phyloP scores from a whole-genome alignment of 1,139 yeast species.

The Chernovozyma aurita region DNA sequence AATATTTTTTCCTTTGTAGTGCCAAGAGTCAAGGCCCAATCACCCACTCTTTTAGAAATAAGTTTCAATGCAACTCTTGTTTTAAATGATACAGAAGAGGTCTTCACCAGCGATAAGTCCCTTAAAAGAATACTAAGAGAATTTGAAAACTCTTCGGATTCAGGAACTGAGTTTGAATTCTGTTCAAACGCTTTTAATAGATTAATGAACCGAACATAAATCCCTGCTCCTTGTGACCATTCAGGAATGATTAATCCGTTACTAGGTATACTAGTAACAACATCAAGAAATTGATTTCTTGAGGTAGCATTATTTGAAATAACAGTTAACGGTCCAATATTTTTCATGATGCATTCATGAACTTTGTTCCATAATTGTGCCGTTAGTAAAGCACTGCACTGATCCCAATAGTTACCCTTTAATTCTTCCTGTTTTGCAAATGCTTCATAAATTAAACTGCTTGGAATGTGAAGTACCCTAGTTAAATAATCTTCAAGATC shows the following conservation, averaged over 20 bases:
- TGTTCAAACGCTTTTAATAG: neutral
- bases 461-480: constrained; percentile 41
- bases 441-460: constrained; percentile 44
- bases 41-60: constrained; percentile 48
- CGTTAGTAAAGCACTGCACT: constrained; percentile 56
- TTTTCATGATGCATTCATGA: constrained; percentile 48
- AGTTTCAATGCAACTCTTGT: constrained; percentile 46
- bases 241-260: constrained; percentile 36
- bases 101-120: constrained; percentile 37
- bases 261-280: constrained; percentile 47
- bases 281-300: constrained; percentile 27
- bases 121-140: constrained; percentile 31
- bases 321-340: constrained; percentile 68
- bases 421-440: constrained; percentile 42
- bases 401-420: constrained; percentile 50
- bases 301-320: constrained; percentile 40
- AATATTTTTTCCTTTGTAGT: constrained; percentile 20
- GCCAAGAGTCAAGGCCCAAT: constrained; percentile 23
- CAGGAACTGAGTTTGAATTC: neutral
- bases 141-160: neutral
- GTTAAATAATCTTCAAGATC: constrained; percentile 32
- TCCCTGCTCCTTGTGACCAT: constrained; percentile 63
- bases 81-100: constrained; percentile 17
- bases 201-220: constrained; percentile 42
- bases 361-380: constrained; percentile 65